Percentiles rank a stretch among this genome's conserved stretches.
Evolutionary conservation across 306 rosid species (phyloP).

Genomic region (Glycine tomentella): DNA sequence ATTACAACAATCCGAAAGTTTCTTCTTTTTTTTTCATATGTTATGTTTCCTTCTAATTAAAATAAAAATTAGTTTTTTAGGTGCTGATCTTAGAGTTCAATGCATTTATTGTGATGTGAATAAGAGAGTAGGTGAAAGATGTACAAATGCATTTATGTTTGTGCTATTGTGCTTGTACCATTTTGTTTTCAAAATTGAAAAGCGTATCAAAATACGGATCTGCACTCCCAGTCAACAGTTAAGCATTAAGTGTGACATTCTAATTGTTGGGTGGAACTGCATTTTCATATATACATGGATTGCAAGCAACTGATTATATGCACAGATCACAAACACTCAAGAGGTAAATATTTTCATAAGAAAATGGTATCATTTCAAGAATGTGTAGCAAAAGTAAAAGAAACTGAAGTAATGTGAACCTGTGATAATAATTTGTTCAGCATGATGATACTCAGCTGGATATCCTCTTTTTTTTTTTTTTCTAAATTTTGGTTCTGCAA

Average conservation of each 20-base stretch:
- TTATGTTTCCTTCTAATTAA: too few relatives aligned
- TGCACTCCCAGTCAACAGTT: neutral
- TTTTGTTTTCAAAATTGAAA: neutral
- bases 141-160: neutral
- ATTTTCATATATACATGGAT: neutral
- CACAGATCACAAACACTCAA: neutral
- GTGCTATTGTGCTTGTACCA: neutral
- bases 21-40: too few relatives aligned
- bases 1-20: too few relatives aligned
- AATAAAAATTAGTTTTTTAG: neutral
- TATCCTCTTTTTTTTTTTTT: too few relatives aligned
- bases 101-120: neutral
- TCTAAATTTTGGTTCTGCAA: neutral
- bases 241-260: neutral
- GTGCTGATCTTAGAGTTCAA: neutral
- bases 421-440: neutral
- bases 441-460: neutral
- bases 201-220: neutral
- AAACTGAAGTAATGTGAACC: neutral
- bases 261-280: neutral
- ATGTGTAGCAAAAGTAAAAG: neutral
- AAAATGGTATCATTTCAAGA: neutral
- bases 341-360: neutral
- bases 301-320: neutral
- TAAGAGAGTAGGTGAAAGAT: neutral